Base-by-base conservation (phyloP, 306 rosid genomes). In the Psophocarpus tetragonolobus region DNA sequence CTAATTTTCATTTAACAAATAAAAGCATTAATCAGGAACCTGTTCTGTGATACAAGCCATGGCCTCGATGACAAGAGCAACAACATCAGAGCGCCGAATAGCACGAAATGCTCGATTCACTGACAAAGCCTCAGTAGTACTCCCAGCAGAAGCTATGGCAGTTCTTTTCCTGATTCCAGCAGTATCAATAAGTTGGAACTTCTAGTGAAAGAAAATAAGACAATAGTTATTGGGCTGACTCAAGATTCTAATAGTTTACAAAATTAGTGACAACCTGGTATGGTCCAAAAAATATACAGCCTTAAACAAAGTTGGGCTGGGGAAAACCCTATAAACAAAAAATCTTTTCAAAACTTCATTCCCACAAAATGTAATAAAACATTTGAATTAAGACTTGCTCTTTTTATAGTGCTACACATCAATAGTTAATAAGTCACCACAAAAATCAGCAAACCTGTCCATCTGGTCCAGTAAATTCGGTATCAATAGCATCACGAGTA, bases 401-500 rank as follows among this genome's bases (percentile, higher is more conserved):
- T 48, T 44, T 62, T 38, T 20, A 29, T 76, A 35, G 45, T 41
- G 3, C 63, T 70, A 69, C 68, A 61, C 29, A 35, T 32, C 75
- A 33, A 56, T 68, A 39, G 56, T 38, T 57, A 80, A n/a, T n/a
- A n/a, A n/a, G 66, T 77, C 82, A 68, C 62, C 64, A 82, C 62
- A 71, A 20, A 67, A 84, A 81, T 48, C 91, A 81, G 42, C 91
- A 84, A 84, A 95, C 98, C 98, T 92, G 91, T 84, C 97, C 97
- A 84, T 91, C 97, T 76, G 85, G 87, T 65, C 91, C 96, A 68
- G 85, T 87, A 88, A 89, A 95, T 71, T 91, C 97, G 71, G 94
- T 92, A 86, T 95, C 98, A 82, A 95, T 92, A 47, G 98, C 98
- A 87, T 95, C 98, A 54, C 98, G 98, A n/a, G 97, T 95, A 32